Conservation (phyloP, 768 basidiomycete genomes). For the Mycena leptocephala region DNA sequence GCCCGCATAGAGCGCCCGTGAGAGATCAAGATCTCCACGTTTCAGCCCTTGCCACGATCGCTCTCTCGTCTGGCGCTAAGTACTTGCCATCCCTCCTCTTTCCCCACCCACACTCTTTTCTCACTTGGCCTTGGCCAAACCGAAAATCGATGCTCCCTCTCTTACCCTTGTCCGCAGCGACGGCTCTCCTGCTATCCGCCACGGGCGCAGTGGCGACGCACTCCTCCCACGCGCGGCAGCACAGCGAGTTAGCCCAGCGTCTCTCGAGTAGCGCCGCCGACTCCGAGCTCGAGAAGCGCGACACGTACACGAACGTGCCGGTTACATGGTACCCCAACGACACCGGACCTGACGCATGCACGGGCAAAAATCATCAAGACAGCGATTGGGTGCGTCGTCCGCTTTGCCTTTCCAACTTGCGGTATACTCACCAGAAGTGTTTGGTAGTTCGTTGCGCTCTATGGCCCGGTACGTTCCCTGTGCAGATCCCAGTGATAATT, state of each 20-base stretch:
- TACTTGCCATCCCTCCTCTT: no score
- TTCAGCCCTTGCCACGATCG: not conserved
- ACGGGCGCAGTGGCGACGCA: not conserved
- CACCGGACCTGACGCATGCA: conserved; percentile 17
- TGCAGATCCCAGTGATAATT: no score
- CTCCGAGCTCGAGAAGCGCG: conserved; percentile 1
- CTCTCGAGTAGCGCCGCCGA: not conserved
- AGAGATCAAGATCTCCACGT: not conserved
- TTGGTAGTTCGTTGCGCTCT: conserved; percentile 2
- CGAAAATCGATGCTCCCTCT: not conserved
- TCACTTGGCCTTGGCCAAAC: not conserved
- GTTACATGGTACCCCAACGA: conserved; percentile 1
- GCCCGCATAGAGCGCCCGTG: not conserved
- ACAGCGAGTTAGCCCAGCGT: not conserved
- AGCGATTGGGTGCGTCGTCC: conserved; percentile 1
- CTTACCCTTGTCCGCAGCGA: not conserved
- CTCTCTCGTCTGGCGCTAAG: no score
- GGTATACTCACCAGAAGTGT: not conserved
- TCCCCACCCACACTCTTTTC: not conserved
- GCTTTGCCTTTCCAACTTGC: not conserved
- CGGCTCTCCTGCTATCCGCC: not conserved
- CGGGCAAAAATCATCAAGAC: conserved; percentile 13
- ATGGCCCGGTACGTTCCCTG: not conserved
- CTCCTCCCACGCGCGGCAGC: not conserved
- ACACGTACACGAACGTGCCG: not conserved